A percentile compares a stretch with the other conserved stretches of the same genome.
These are phyloP conservation scores for Colletotrichum tamarilloi DNA, from an alignment of 2,329 filamentous ascomycete species.

Conservation along the genomic window DNA sequence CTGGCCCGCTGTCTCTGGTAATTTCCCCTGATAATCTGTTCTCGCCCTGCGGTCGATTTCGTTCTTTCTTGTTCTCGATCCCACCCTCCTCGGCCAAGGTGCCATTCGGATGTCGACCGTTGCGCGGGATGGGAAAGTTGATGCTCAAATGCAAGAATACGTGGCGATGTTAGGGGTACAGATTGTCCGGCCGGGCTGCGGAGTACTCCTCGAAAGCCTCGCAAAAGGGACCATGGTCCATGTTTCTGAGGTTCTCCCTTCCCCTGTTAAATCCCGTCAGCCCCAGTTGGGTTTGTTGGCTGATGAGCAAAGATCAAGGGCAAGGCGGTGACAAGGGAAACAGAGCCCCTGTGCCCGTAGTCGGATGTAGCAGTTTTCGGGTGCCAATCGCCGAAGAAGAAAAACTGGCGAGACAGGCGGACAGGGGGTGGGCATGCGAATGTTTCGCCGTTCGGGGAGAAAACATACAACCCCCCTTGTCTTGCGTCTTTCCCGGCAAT, in stretches of 20 bases:
- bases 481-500: constrained; percentile 23
- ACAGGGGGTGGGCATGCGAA: constrained; percentile 7
- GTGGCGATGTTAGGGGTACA: neutral
- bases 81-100: neutral
- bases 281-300: constrained; percentile 17
- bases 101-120: neutral
- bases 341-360: neutral
- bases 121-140: neutral
- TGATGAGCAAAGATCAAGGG: constrained; percentile 12
- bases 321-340: constrained; percentile 21
- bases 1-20: constrained; percentile 13
- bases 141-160: neutral
- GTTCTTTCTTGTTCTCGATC: neutral
- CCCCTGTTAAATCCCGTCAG: neutral
- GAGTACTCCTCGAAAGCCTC: neutral
- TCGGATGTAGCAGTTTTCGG: constrained; percentile 23
- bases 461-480: constrained; percentile 1
- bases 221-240: neutral
- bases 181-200: neutral
- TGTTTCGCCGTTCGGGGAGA: neutral
- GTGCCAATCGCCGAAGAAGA: constrained; percentile 14
- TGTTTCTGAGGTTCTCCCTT: neutral
- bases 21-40: constrained; percentile 1
- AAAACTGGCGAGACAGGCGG: constrained; percentile 17
- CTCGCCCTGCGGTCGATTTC: neutral